Evolutionary conservation across 2,329 filamentous ascomycete genomes (phyloP), one percentile per base, ranked within the genome.

Genomic region (Hypoxylon sp.): DNA sequence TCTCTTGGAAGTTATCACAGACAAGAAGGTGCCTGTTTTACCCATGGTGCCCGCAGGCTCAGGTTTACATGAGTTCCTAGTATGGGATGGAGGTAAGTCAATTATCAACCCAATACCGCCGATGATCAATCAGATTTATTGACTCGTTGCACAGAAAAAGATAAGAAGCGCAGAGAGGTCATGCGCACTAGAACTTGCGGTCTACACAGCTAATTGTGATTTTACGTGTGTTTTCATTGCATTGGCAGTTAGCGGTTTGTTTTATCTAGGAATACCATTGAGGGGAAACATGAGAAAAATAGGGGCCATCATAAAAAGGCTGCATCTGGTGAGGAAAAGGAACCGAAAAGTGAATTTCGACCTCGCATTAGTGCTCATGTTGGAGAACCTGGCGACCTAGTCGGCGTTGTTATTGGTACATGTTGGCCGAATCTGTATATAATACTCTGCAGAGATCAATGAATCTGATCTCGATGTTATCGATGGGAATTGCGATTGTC

Each of bases 1-100:
- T 44, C 87, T 98, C 71, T 86, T 99, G 67, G 95, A 98, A 83
- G 92, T 99, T 59, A 87, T 97, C 57, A 96, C 93, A 3, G 96
- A 98, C 80, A 91, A 91, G 83, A 92, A 96, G 88, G 91, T 96
- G 27, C 95, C 95, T 51, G 95, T 99, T n/a, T 84, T 98, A 76
- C 96, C 96, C 39, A 98, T 98, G 96, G 96, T 99, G 51, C 95
- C 95, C 2, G 91, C 89, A 42, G 96, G 96, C 39, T 91, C 88
- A 69, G 95, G 87, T 66, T 86, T 99, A 75, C 93, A 98, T 79
- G 96, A 98, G 81, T 98, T 98, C 83, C 86, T 98, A 78, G 88
- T 94, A 17, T 97, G 93, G 81, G 93, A 97, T 80, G 87, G 89
- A 83, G 88, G 89, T 91, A 86, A 80, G 89, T 81, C 15, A 42